These are phyloP conservation scores for Rhodotorula diobovata DNA, from an alignment of 768 basidiomycete species.

Conservation along the genomic window DNA sequence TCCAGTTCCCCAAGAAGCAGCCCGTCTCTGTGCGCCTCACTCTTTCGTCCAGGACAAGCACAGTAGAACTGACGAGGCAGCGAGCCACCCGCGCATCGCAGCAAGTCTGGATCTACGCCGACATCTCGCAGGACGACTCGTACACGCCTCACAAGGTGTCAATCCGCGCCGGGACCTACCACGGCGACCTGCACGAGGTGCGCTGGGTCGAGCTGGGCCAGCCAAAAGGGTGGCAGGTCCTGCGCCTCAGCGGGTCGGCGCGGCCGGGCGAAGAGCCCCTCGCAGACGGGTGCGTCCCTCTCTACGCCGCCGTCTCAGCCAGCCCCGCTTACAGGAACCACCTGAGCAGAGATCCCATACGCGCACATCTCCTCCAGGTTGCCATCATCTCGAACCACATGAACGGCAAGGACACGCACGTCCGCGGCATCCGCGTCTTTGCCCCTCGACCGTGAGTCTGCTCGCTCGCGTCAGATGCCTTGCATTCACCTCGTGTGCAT, in stretches of 20 bases:
- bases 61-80: background rate
- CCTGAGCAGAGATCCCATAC: slow-evolving; percentile 77
- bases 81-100: slow-evolving; percentile 50
- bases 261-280: slow-evolving; percentile 55
- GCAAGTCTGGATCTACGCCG: slow-evolving; percentile 82
- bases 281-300: slow-evolving; percentile 63
- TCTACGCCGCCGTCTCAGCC: background rate
- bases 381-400: slow-evolving; percentile 89
- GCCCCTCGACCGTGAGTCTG: slow-evolving; percentile 70
- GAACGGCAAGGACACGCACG: slow-evolving; percentile 98
- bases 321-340: background rate
- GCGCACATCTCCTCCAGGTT: slow-evolving; percentile 83
- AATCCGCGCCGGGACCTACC: slow-evolving; percentile 84
- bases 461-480: too few relatives aligned
- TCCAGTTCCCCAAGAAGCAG: slow-evolving; percentile 86
- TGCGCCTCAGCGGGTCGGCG: slow-evolving; percentile 67
- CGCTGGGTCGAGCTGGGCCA: slow-evolving; percentile 70
- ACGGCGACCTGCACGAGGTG: slow-evolving; percentile 81
- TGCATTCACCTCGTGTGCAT: slow-evolving; percentile 49
- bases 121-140: slow-evolving; percentile 81
- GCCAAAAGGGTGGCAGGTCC: slow-evolving; percentile 91
- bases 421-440: slow-evolving; percentile 80
- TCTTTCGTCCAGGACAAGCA: background rate
- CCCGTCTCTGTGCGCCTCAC: slow-evolving; percentile 66
- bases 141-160: slow-evolving; percentile 91